Evolutionary conservation across 148 eudicot species (phyloP), one percentile per base, ranked within the genome.

Genomic region (Rhododendron mucronatum): DNA sequence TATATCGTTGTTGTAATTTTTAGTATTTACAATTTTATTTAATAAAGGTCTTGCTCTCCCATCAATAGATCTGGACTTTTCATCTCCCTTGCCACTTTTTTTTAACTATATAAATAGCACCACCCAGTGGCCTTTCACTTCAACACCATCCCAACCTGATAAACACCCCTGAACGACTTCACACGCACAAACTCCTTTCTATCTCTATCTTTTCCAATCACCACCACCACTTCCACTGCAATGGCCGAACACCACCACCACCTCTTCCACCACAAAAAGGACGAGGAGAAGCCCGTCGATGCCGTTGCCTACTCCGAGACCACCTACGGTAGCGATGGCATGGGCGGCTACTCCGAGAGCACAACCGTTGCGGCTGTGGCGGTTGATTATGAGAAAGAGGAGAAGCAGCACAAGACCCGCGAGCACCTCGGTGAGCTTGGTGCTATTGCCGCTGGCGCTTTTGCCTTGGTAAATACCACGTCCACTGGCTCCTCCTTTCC

Each of bases 371-470:
- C 37, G 2, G 75, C 75, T 28, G 75, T 13, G 16, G 37, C 37
- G 37, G 75, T 30, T 69, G 79, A 87, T 33, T 86, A 74, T 45
- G 86, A 89, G 86, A 86, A 87, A 85, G 93, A 91, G 84, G 55
- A 67, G 83, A 91, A 91, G 84, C 89, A 90, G 81, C 91, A 91
- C 89, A 91, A 89, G 71, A 71, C 71, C 78, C 85, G 61, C 16
- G 85, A 85, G 44, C 83, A 86, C 15, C 78, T 90, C 41, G 87
- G 93, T 67, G 88, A 86, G 87, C 88, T 87, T 67, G 87, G 92
- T 1, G 87, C 91, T 44, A 11, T 85, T 37, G 90, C 90, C 75
- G 93, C 92, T 33, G 93, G 91, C 80, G 92, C 89, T 63, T 91
- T 78, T 85, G 93, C 93, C 55, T 84, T 92, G 91, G 93, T 90